These are phyloP conservation scores for Solanum clarkiae DNA, from an alignment of 257 asterid species.

Conservation along the genomic window DNA sequence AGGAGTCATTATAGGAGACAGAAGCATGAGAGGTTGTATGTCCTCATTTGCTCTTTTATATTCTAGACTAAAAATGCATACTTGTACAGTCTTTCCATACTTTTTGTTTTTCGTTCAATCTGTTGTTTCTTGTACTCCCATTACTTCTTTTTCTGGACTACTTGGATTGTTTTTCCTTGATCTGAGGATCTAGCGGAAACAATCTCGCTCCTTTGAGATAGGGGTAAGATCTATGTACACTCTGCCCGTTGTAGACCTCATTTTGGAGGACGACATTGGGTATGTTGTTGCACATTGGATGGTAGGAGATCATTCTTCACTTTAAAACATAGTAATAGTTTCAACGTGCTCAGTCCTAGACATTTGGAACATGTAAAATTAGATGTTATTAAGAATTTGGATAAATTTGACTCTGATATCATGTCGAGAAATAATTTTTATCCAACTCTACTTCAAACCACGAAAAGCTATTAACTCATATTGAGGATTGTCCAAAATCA, in stretches of 20 bases:
- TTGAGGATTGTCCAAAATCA: background rate
- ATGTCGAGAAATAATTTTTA: too few relatives aligned
- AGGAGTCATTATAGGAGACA: background rate
- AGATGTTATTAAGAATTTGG: too few relatives aligned
- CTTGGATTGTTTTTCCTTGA: background rate
- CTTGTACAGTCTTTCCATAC: background rate
- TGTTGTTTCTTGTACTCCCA: background rate
- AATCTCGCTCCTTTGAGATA: too few relatives aligned
- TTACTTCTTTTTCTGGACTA: background rate
- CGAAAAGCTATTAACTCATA: background rate
- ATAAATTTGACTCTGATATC: background rate
- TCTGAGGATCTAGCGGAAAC: too few relatives aligned
- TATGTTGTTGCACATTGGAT: too few relatives aligned
- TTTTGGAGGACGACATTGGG: too few relatives aligned
- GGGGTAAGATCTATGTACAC: too few relatives aligned
- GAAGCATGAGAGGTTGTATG: background rate
- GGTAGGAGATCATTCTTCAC: too few relatives aligned
- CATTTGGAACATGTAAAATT: background rate
- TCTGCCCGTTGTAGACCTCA: too few relatives aligned
- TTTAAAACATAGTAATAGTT: too few relatives aligned
- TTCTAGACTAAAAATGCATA: background rate
- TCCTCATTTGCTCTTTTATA: background rate
- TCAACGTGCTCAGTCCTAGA: background rate
- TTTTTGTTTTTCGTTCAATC: background rate
- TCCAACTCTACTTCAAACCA: background rate